Base-by-base conservation (phyloP, 768 basidiomycete genomes). In the Gyrodon lividus region DNA sequence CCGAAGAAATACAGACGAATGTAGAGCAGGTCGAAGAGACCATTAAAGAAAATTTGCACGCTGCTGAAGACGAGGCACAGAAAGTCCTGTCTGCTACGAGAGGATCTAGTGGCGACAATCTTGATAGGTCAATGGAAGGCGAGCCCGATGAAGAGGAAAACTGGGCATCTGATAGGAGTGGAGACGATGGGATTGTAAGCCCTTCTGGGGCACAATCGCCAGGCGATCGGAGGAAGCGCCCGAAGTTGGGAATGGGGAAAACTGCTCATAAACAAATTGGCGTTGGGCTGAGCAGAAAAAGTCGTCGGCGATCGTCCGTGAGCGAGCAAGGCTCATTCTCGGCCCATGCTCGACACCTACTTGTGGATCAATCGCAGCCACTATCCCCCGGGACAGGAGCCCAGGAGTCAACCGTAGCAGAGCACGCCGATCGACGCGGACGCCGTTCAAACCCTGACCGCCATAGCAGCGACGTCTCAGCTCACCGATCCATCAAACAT, bases 91-190 rank as follows among this genome's bases (percentile, higher is more conserved):
- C 40, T 31, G 3, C 45, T 8, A 34, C n/a, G 26, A 46, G 14
- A 2, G 28, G 24, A 17, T 46, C 41, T 22, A 50, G 14, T n/a
- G 55, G 53, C 31, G 55, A 53, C 43, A 43, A 37, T 16, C n/a
- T 47, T 2, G 50, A 19, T 16, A 55, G 46, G 3, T 46, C 43
- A 8, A 39, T 30, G 23, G 64, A 54, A 31, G 44, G 47, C 24
- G 66, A 67, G 6, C 48, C 10, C 6, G 74, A 77, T 4, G 80
- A 76, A 5, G 83, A 85, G 1, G 86, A 80, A 52, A 82, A 75
- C 2, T 87, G 84, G 85, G 75, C 76, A 16, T 87, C 84, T 6
- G 87, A 89, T 43, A 69, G 63, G 20, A 77, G 75, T 50, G 68
- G 60, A 38, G 61, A 63, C 20, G 56, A 59, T 23, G 47, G 51